Conservation (phyloP, 768 basidiomycete genomes). For the Termitomyces sp. region DNA sequence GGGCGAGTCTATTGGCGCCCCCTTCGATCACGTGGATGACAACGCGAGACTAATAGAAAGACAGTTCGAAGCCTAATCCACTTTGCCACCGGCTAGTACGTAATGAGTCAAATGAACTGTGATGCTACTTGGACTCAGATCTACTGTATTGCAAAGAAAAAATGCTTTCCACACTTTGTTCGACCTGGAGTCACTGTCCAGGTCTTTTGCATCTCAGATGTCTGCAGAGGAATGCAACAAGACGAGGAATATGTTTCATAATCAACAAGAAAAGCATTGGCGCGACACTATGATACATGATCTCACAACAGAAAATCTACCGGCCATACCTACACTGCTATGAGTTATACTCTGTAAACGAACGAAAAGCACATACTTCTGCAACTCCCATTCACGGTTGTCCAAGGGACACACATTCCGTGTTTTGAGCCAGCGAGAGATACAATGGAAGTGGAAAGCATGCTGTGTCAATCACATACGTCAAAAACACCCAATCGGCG, state of each 20-base stretch:
- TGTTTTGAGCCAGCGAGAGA: conserved; percentile 98
- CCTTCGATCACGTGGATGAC: neutral
- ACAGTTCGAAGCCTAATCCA: neutral
- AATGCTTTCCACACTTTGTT: neutral
- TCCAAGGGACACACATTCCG: conserved; percentile 92
- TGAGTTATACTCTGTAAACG: neutral
- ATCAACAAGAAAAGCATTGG: neutral
- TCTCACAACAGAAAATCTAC: neutral
- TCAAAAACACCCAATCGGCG: neutral
- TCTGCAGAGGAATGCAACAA: neutral
- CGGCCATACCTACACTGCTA: conserved; percentile 8
- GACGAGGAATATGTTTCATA: neutral
- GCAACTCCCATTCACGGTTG: conserved; percentile 95
- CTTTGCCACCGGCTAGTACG: neutral
- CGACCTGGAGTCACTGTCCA: neutral
- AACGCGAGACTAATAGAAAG: no score
- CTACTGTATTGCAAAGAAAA: neutral
- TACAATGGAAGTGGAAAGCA: conserved; percentile 99
- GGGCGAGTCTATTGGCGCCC: conserved; percentile 10
- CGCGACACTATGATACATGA: neutral
- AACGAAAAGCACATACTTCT: conserved; percentile 73
- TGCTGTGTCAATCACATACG: conserved; percentile 47
- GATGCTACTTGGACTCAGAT: neutral
- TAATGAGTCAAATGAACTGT: neutral
- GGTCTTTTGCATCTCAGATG: neutral